phyloP scores from a whole-genome alignment of 75 land plant genomes.

The Larix kaempferi region DNA sequence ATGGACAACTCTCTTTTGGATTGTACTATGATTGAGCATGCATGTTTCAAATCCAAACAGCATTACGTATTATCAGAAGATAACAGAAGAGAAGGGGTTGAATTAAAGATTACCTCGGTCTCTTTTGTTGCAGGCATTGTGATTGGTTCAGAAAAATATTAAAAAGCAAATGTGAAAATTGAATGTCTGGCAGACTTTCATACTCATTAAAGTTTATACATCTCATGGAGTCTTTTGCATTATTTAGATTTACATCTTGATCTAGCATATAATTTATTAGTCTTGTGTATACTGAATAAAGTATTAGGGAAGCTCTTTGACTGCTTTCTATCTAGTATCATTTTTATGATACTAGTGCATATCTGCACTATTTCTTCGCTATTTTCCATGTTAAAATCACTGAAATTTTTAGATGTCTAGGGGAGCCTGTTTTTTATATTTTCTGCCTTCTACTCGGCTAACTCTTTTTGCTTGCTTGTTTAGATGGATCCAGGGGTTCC shows the following conservation, averaged over 20 bases:
- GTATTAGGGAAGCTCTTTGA: no score
- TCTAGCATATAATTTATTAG: no score
- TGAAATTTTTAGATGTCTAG: not conserved
- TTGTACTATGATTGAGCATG: not conserved
- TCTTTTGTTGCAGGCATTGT: not conserved
- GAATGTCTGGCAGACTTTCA: not conserved
- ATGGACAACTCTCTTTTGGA: not conserved
- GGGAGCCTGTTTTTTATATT: not conserved
- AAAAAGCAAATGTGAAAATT: not conserved
- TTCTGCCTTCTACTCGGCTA: not conserved
- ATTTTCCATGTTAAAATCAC: not conserved
- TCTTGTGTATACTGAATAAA: no score
- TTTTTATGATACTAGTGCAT: not conserved
- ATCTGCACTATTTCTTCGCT: not conserved
- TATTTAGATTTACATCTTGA: no score
- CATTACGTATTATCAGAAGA: not conserved
- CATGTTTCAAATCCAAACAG: not conserved
- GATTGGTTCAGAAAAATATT: not conserved
- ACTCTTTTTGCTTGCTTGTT: not conserved
- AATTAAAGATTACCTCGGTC: not conserved
- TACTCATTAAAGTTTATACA: not conserved
- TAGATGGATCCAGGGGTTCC: slow-evolving; percentile 99
- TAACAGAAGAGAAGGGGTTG: no score
- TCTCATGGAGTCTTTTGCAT: no score
- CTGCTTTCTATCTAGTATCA: no score